A percentile compares a stretch with the other conserved stretches of the same genome.
phyloP scores from a whole-genome alignment of 306 rosid genomes.

The Vicia faba region DNA sequence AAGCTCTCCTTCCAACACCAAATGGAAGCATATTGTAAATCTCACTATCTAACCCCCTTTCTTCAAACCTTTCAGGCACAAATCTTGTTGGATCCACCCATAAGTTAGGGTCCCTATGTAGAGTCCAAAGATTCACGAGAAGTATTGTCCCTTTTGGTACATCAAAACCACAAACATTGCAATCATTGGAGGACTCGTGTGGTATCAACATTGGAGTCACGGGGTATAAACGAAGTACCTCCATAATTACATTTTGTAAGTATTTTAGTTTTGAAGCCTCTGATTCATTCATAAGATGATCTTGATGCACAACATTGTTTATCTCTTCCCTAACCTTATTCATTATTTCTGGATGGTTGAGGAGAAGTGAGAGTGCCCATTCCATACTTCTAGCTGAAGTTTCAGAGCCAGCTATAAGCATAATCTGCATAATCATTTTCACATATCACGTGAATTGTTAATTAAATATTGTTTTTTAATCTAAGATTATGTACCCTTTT shows the following conservation, averaged over 20 bases:
- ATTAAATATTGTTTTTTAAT: not conserved
- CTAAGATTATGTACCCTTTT: no score
- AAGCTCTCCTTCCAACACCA: constrained; percentile 54
- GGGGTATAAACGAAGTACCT: constrained; percentile 50
- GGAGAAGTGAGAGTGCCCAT: constrained; percentile 54
- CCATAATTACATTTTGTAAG: constrained; percentile 42
- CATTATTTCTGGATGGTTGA: constrained; percentile 50
- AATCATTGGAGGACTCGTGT: constrained; percentile 44
- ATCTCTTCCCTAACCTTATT: constrained; percentile 34
- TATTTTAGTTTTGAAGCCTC: constrained; percentile 25
- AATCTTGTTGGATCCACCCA: constrained; percentile 45
- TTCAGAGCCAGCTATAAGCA: constrained; percentile 47
- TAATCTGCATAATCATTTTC: constrained; percentile 23
- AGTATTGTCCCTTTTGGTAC: constrained; percentile 51
- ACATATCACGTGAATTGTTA: not conserved
- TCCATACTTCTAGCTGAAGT: constrained; percentile 48
- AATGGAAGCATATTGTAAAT: constrained; percentile 45
- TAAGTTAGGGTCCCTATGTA: constrained; percentile 41
- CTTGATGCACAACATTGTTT: constrained; percentile 29
- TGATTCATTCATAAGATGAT: constrained; percentile 22
- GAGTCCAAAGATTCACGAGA: constrained; percentile 48
- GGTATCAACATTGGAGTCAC: constrained; percentile 39
- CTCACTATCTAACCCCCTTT: not conserved
- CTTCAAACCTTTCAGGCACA: constrained; percentile 51
- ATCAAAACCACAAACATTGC: constrained; percentile 44